Evolutionary conservation across 169 alveolate genomes (phyloP), one percentile per base, ranked within the genome.

Genomic region (Plasmodium vivax): DNA sequence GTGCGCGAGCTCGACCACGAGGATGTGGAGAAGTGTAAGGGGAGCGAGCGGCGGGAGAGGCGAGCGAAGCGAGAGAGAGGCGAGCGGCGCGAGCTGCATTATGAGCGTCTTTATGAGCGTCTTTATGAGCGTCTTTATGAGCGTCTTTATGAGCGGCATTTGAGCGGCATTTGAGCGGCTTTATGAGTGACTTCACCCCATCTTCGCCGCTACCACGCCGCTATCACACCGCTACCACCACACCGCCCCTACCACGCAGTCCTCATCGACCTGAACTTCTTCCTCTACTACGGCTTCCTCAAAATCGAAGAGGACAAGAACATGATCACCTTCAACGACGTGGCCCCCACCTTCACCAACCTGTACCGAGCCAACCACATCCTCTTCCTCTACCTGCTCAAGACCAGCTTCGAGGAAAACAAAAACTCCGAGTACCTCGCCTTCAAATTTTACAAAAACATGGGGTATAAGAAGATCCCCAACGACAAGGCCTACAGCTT

Each of bases 341-440:
- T 85, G 3, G 2, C 43, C 2, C 93, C 85, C 6, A 85, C 82
- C 34, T 85, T 30, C 32, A 74, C 72, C n/a, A 85, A 85, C 36
- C 41, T 85, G 83, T 85, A 85, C 80, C 27, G 85, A 51, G 68
- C 93, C 41, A 85, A 85, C 43, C 68, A 85, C n/a, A 68, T 85
- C n/a, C 34, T 85, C n/a, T 30, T 77, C 16, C 62, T 85, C 41
- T 77, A 85, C 8, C 14, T 85, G 2, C 36, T 85, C 36, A 77
- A 85, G 58, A 85, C 80, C n/a, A 30, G 41, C 77, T 85, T 27
- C 54, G 93, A 85, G 45, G 79, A 51, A 75, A 16, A 51, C 5
- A 77, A 75, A 23, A 9, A 47, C 12, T 51, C 85, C 4, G 85
- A 75, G n/a, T 51, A 74, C 16, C 16, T n/a, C 1, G 45, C 80